Evolutionary conservation across 768 basidiomycete genomes (phyloP), one percentile per base, ranked within the genome.

Genomic region (button mushroom (Agaricus bisporus)): DNA sequence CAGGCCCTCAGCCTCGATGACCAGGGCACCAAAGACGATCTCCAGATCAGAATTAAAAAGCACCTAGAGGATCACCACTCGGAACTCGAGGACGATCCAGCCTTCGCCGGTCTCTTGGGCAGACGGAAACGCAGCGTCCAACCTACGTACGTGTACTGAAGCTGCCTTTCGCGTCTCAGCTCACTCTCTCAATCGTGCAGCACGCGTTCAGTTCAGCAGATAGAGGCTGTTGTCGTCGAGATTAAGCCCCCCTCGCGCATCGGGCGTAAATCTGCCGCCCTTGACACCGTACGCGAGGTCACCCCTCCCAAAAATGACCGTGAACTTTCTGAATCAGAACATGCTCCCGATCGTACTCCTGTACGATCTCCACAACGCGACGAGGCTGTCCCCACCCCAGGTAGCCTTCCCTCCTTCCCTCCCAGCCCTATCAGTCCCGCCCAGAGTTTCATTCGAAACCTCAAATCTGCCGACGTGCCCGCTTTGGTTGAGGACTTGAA

Each of bases 21-120:
- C 49, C 53, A 68, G 35, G 85, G 85, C 37, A 87, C 82, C 1
- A 83, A 79, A 56, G 83, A 86, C 28, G 83, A 85, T 3, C 56
- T 87, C 10, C 76, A 79, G 50, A 63, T 62, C n/a, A 73, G 85
- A 55, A 85, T 88, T 57, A 84, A 80, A 60, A 77, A 70, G 53
- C 75, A 86, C 57, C 76, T 88, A 15, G 83, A 85, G 45, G 58
- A 63, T 36, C 72, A 86, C 61, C 79, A 80, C 47, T 59, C 70
- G 32, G 61, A 67, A 17, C 72, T 86, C 22, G 82, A 82, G 59
- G 80, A 83, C 26, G 70, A 84, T 47, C 77, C 82, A 15, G 61
- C 53, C 1, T 88, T 86, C 60, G 56, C 76, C 5, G 84, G 86
- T 17, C 69, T 88, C 15, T 84, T 72, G 57, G 66, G 68, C 51